Evolutionary conservation across 1,139 yeast species (phyloP), one percentile per base, ranked within the genome.

Genomic region (Scheffersomyces quercinus): DNA sequence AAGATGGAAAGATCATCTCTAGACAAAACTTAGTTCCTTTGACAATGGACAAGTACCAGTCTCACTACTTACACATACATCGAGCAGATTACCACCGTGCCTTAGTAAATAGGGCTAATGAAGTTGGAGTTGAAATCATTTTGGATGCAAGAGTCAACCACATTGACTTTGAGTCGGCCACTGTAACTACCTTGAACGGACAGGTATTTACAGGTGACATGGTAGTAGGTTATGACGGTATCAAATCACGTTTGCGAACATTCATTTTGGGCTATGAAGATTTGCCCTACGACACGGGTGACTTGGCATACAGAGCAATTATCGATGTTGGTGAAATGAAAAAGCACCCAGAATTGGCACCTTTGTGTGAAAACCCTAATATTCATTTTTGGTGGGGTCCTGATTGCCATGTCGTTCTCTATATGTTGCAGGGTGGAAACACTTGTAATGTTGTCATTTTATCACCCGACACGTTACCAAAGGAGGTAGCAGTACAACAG

Each of bases 191-290:
- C 11, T 47, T 54, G 11, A 53, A 52, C 37, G 68, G 68, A 8
- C 45, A 43, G 3, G 46, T 37, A 4, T 56, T 53, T 39, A 42
- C 52, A 3, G 71, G 60, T 8, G 75, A 69, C 48, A 53, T 69
- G 29, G 54, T 70, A 11, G 51, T 69, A 36, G 75, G 71, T 6
- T 70, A 70, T 34, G 75, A 69, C 51, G 75, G 75, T 3, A 57
- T 69, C 39, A 59, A 61, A 42, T 65, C 71, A 4, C 47, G 49
- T 14, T 48, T 62, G 14, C 50, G 64, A 31, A 46, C 50, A 13
- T 30, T 44, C 3, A 39, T 62, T 8, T 43, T 54, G 14, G 56
- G 57, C 7, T 39, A 37, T 12, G 46, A 42, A 10, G 63, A 55
- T 36, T 56, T 55, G 5, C 58, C 65, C 4, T 45, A 45, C 26